Conservation (phyloP, 2,329 filamentous ascomycete genomes). For the Colletotrichum tropicicola region DNA sequence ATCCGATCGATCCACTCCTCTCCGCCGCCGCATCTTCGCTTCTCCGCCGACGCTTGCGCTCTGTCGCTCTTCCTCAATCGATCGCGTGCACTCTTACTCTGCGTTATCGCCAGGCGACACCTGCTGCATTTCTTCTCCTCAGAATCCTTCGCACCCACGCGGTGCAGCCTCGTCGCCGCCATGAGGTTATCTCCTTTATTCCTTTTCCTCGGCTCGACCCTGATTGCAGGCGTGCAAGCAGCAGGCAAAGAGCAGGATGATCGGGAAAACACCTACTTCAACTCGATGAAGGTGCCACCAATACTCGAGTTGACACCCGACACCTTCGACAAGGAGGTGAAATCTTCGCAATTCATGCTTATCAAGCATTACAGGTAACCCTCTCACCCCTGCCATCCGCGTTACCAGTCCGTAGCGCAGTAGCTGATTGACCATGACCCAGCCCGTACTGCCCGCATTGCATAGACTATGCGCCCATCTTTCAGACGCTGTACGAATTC, state of each 20-base stretch:
- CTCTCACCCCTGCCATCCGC: background rate
- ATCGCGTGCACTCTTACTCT: background rate
- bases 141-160: slow-evolving; percentile 5
- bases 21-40: slow-evolving; percentile 2
- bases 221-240: slow-evolving; percentile 50
- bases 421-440: slow-evolving; percentile 19
- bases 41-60: slow-evolving; percentile 17
- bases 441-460: slow-evolving; percentile 78
- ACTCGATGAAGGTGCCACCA: slow-evolving; percentile 72
- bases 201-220: slow-evolving; percentile 56
- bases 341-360: slow-evolving; percentile 60
- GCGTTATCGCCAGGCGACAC: background rate
- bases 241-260: slow-evolving; percentile 47
- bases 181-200: slow-evolving; percentile 57
- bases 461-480: slow-evolving; percentile 80
- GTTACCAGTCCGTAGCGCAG: background rate
- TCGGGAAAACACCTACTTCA: slow-evolving; percentile 64
- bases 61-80: background rate
- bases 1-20: slow-evolving; percentile 16
- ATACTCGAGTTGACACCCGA: slow-evolving; percentile 67
- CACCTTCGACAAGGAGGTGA: slow-evolving; percentile 65
- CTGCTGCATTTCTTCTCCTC: background rate
- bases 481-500: slow-evolving; percentile 93
- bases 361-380: slow-evolving; percentile 75
- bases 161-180: slow-evolving; percentile 32